Conservation (phyloP, 2,329 filamentous ascomycete genomes). For the Aureobasidium sp. region DNA sequence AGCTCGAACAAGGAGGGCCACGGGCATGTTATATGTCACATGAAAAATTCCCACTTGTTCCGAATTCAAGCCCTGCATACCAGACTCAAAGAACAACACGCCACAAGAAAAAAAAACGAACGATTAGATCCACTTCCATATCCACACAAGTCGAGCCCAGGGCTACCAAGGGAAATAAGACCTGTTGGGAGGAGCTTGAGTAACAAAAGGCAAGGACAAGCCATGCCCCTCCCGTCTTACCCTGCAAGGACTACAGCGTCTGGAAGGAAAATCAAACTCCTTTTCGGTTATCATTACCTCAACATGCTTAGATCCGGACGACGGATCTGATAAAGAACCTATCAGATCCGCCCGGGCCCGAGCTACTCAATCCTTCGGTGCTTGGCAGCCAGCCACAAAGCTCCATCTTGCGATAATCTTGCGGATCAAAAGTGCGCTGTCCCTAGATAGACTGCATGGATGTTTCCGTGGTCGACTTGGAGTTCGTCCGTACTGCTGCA, state of each 20-base stretch:
- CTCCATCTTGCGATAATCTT: conserved; percentile 17
- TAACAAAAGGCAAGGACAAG: neutral
- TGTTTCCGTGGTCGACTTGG: neutral
- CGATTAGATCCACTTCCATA: neutral
- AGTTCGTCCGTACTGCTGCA: neutral
- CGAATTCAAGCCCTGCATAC: neutral
- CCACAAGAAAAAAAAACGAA: neutral
- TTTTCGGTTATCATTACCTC: conserved; percentile 3
- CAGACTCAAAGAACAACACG: neutral
- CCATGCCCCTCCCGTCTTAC: neutral
- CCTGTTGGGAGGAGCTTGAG: neutral
- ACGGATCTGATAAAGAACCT: conserved; percentile 12
- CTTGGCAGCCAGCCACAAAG: conserved; percentile 13
- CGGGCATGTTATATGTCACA: neutral
- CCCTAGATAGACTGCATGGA: neutral
- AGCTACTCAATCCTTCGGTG: conserved; percentile 8
- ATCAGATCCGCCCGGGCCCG: conserved; percentile 19
- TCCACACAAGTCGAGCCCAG: neutral
- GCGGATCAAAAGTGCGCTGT: conserved; percentile 2
- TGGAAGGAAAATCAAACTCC: neutral
- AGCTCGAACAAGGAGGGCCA: neutral
- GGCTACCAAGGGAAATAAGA: neutral
- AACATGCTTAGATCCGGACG: conserved; percentile 8
- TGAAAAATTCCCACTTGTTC: neutral
- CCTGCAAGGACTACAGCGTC: neutral